Evolutionary conservation across 257 asterid genomes (phyloP), one percentile per base, ranked within the genome.

Genomic region (Salvia miltiorrhiza): DNA sequence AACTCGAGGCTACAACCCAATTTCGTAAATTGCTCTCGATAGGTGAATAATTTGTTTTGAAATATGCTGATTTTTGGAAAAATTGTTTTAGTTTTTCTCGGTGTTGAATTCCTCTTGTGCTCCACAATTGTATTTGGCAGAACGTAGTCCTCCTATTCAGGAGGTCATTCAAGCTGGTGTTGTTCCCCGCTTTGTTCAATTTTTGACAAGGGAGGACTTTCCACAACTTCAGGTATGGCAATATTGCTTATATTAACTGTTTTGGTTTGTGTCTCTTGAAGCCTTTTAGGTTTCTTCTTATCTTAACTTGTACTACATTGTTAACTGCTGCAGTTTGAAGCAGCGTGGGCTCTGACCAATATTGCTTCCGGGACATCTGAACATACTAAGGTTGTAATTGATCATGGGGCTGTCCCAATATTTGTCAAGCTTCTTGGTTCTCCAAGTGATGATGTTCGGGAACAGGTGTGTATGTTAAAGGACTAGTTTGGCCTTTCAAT

Each of bases 321-420:
- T 20, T 52, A 63, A 56, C 21, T 59, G 9, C 30, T 72, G 5
- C 75, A 92, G 97, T 89, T 92, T 73, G 97, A 91, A 84, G 97
- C 97, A 30, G 96, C 97, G 57, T 91, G 97, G 97, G 97, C 97
- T 24, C 90, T 91, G 77, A 92, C 97, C 5, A 92, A 92, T 78
- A 86, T 92, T 73, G 96, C 96, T 54, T 92, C 97, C 28, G 97
- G 97, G 33, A 92, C 96, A 55, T 92, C 97, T 59, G 97, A 92
- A 55, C 91, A 92, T 79, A 92, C 97, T 5, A 83, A 82, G 75
- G 95, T 92, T 60, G 96, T 92, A 16, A 87, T 92, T 70, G 93
- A 92, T 79, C 90, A 86, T 73, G 96, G 96, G 9, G 96, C 97
- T 20, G 87, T 92, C 41, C 95, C 97, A 19, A 76, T 80, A 43